phyloP scores from a whole-genome alignment of 2,329 filamentous ascomycete genomes.

The Sporothrix pseudoabietina region DNA sequence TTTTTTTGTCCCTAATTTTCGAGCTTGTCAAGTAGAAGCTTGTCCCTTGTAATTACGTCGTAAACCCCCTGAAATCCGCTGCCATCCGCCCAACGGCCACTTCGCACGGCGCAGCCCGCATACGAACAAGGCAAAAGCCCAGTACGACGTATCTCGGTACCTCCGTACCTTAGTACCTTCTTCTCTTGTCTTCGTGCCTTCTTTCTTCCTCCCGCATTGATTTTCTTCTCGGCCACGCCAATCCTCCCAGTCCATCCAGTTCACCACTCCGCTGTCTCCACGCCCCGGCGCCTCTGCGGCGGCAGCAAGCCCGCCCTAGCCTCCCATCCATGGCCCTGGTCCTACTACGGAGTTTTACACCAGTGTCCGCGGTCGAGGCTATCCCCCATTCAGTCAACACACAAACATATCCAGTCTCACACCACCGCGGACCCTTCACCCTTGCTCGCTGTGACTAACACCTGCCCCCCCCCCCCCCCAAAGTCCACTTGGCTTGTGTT shows the following conservation, averaged over 20 bases:
- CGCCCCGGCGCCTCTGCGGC: slow-evolving; percentile 20
- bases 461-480: slow-evolving; percentile 4
- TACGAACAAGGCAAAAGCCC: background rate
- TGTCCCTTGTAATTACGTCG: background rate
- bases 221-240: background rate
- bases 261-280: background rate
- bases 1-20: background rate
- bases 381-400: background rate
- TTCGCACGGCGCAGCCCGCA: background rate
- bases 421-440: background rate
- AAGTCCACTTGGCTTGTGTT: background rate
- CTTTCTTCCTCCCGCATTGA: background rate
- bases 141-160: background rate
- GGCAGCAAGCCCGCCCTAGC: slow-evolving; percentile 7
- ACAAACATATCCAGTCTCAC: background rate
- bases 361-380: background rate
- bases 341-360: background rate
- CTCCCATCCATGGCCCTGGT: slow-evolving; percentile 17
- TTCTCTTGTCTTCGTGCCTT: background rate
- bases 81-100: slow-evolving; percentile 10
- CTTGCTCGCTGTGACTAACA: slow-evolving; percentile 20
- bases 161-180: background rate
- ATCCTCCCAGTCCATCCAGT: background rate
- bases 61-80: slow-evolving; percentile 3
- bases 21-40: background rate